Base-by-base conservation (phyloP, 768 basidiomycete genomes). In the Rhizopogon salebrosus region DNA sequence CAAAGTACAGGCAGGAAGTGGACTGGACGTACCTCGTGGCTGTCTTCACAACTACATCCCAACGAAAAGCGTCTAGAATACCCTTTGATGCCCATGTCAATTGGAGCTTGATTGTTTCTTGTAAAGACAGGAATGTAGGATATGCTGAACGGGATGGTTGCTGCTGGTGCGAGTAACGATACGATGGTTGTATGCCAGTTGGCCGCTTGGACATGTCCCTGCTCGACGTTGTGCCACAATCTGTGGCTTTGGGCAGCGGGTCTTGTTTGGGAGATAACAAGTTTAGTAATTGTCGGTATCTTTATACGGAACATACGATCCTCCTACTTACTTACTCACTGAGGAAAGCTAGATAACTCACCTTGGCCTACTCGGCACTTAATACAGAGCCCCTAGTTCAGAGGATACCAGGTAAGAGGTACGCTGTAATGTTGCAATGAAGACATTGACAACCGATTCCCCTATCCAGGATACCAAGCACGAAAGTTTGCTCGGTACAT, bases 51-150 rank as follows among this genome's bases (percentile, higher is more conserved):
- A 90, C 84, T 23, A 79, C 64, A 65, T 83, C 79, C 85, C 87
- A 89, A 27, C 87, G 79, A 64, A 80, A 87, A 13, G 88, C 80
- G 69, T 92, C 89, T 38, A 79, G 62, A 10, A 91, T 63, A 14
- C 89, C 90, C 9, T 68, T 67, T 59, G 74, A 73, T 13, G 78
- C 75, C 71, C 83, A 91, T 48, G 66, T 73, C 9, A 80, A 54
- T 60, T 91, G 89, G 3, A 89, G 70, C 60, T 70, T 64, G 16
- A 80, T 62, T 0, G 88, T 83, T 23, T 87, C 79, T 13, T 73
- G 74, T 3, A 86, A 56, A 1, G 88, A 77, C 6, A 91, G 75
- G 66, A 91, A 92, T 11, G 74, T 64, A 1, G 90, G 89, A 67
- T 91, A 92, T 2, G 76, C 66, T 3, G 77, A 64, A 35, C 85